Conservation (phyloP, 116 monocot genomes). For the Thalassia testudinum region DNA sequence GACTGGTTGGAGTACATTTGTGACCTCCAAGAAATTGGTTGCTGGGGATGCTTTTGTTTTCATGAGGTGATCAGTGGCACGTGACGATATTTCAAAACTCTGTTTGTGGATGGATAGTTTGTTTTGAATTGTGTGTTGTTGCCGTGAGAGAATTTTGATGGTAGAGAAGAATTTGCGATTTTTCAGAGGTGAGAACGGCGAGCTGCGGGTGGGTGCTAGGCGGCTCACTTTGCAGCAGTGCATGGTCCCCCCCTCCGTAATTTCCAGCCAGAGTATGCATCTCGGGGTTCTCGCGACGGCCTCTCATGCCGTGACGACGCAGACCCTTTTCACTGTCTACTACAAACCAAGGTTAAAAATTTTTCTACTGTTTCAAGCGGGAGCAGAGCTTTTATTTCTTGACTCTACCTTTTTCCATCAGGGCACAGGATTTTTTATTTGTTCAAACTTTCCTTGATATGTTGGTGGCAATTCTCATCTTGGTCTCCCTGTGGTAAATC, state of each 20-base stretch:
- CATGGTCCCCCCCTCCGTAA: slow-evolving; percentile 48
- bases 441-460: not conserved
- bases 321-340: slow-evolving; percentile 38
- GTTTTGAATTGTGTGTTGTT: not conserved
- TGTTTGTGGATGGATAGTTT: not conserved
- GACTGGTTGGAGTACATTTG: slow-evolving; percentile 63
- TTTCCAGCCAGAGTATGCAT: slow-evolving; percentile 77
- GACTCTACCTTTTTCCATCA: not conserved
- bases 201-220: slow-evolving; percentile 31
- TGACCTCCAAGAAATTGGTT: slow-evolving; percentile 49
- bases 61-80: slow-evolving; percentile 19
- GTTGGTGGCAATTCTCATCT: not conserved
- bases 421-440: not conserved
- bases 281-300: slow-evolving; percentile 76
- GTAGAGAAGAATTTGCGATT: not conserved
- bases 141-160: not conserved
- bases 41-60: slow-evolving; percentile 53
- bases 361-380: not conserved
- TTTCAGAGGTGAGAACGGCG: slow-evolving; percentile 42
- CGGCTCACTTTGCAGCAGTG: slow-evolving; percentile 26
- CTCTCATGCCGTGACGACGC: slow-evolving; percentile 31
- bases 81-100: not conserved
- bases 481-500: not conserved
- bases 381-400: not conserved
- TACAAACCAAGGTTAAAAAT: slow-evolving; percentile 47